Conservation (phyloP, 306 rosid genomes). For the Fragaria ananassa region DNA sequence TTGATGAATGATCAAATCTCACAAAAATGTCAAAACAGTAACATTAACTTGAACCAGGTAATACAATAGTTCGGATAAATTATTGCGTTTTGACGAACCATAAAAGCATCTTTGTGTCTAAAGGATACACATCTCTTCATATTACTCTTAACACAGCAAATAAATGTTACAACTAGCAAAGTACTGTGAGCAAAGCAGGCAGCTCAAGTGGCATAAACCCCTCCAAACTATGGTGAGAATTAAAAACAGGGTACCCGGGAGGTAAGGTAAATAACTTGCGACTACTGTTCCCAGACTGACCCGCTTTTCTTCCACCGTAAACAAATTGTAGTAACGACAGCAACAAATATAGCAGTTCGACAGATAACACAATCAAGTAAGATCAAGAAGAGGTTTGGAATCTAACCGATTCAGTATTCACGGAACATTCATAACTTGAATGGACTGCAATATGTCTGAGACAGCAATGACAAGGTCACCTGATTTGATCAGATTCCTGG, state of each 20-base stretch:
- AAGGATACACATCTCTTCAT: background rate
- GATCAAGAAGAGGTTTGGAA: constrained; percentile 16
- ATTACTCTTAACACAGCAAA: background rate
- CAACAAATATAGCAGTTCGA: background rate
- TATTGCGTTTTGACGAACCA: background rate
- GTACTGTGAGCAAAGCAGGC: background rate
- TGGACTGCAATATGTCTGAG: constrained; percentile 90
- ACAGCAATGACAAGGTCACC: constrained; percentile 98
- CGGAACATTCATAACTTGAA: constrained; percentile 98
- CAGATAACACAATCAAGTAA: background rate
- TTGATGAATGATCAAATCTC: too few species aligned
- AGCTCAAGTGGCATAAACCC: background rate
- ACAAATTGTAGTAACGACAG: background rate
- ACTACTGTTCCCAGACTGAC: background rate
- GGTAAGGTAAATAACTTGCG: background rate
- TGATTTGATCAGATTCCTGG: constrained; percentile 90
- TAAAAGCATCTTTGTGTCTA: background rate
- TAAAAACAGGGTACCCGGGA: background rate
- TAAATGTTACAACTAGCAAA: background rate
- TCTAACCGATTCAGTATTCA: constrained; percentile 21
- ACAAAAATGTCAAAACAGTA: background rate
- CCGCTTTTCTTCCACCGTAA: constrained; percentile 4
- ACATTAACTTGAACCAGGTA: background rate
- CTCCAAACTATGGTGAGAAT: background rate
- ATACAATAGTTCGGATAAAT: background rate